A percentile compares a stretch with the other conserved stretches of the same genome.
These are phyloP conservation scores for Trametes villosa DNA, from an alignment of 768 basidiomycete species.

Conservation along the genomic window DNA sequence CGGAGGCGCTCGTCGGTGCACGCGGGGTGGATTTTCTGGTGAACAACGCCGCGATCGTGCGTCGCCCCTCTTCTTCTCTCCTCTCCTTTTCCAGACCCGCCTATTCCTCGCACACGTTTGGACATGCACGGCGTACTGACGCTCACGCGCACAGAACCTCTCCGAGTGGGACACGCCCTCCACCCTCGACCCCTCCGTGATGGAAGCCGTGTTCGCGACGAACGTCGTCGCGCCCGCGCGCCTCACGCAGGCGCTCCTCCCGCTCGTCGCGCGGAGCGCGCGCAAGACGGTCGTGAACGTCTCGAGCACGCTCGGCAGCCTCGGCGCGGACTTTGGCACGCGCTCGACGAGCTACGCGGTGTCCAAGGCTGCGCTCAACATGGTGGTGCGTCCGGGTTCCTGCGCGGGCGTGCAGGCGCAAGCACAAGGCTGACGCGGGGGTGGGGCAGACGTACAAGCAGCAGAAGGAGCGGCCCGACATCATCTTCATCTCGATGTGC, in stretches of 20 bases:
- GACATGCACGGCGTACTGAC: no score
- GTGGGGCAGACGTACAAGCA: constrained; percentile 30
- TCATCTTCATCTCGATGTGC: constrained; percentile 17
- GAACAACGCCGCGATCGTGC: constrained; percentile 44
- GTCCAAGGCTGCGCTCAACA: constrained; percentile 22
- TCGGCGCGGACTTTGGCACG: not conserved
- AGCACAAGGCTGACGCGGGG: no score
- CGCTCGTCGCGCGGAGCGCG: constrained; percentile 6
- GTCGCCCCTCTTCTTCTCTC: no score
- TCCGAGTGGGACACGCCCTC: constrained; percentile 9
- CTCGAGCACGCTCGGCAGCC: constrained; percentile 8
- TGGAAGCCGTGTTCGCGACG: constrained; percentile 2
- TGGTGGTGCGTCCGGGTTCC: constrained; percentile 16
- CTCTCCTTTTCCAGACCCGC: not conserved
- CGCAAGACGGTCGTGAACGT: constrained; percentile 21
- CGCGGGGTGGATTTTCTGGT: constrained; percentile 44
- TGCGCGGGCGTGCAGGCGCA: no score
- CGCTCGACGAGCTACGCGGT: not conserved
- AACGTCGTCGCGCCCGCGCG: constrained; percentile 14
- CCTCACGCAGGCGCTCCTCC: constrained; percentile 13
- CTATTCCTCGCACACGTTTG: no score
- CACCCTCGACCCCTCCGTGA: not conserved
- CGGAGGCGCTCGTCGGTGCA: constrained; percentile 31
- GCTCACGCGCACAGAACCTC: no score
- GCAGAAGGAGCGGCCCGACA: constrained; percentile 16